Evolutionary conservation across 768 basidiomycete genomes (phyloP).

Genomic region (Mycena alexandri): DNA sequence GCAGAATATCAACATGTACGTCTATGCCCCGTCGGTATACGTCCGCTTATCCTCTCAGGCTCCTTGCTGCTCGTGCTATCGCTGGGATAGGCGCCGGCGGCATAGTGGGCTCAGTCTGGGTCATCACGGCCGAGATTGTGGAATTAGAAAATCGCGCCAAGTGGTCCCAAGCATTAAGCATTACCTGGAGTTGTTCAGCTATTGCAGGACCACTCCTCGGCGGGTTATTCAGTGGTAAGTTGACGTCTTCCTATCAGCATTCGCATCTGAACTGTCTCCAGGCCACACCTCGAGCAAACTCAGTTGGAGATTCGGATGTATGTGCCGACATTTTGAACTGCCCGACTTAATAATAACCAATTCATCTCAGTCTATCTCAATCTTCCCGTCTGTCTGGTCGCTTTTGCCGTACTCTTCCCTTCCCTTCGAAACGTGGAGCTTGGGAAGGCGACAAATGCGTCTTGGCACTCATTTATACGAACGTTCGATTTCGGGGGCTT

Average conservation of each 20-base stretch:
- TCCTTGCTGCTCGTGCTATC: slow-evolving; percentile 49
- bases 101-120: slow-evolving; percentile 88
- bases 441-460: slow-evolving; percentile 58
- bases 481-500: slow-evolving; percentile 85
- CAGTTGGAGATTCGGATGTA: slow-evolving; percentile 91
- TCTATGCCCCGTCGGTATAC: not conserved
- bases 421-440: slow-evolving; percentile 73
- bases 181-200: slow-evolving; percentile 91
- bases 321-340: slow-evolving; percentile 48
- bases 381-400: slow-evolving; percentile 77
- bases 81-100: slow-evolving; percentile 91
- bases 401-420: slow-evolving; percentile 65
- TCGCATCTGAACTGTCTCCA: slow-evolving; percentile 40
- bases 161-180: slow-evolving; percentile 87
- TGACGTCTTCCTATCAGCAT: slow-evolving; percentile 19
- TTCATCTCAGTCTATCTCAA: slow-evolving; percentile 79
- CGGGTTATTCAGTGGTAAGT: slow-evolving; percentile 82
- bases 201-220: slow-evolving; percentile 88
- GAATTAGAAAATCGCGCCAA: slow-evolving; percentile 76
- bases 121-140: slow-evolving; percentile 88
- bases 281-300: slow-evolving; percentile 52
- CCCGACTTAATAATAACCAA: slow-evolving; percentile 31
- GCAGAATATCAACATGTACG: slow-evolving; percentile 56
- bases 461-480: slow-evolving; percentile 66
- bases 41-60: slow-evolving; percentile 37